A percentile compares a stretch with the other conserved stretches of the same genome.
phyloP scores from a whole-genome alignment of 768 basidiomycete genomes.

The Mycena rosella region DNA sequence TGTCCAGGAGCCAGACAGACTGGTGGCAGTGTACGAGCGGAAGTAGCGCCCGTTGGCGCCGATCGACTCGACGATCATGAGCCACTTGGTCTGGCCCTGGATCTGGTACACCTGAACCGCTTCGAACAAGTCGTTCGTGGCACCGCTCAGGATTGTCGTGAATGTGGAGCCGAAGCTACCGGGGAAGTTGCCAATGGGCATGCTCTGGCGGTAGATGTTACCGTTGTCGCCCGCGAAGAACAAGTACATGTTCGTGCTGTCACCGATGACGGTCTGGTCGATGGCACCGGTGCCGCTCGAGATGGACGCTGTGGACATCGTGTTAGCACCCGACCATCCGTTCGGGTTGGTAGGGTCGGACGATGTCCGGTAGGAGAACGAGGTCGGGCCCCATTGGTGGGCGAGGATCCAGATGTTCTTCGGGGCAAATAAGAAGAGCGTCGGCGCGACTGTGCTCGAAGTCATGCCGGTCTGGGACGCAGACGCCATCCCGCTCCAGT shows the following conservation, averaged over 20 bases:
- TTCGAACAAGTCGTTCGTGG: conserved; percentile 33
- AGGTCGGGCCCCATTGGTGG: conserved; percentile 20
- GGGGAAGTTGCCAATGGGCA: conserved; percentile 32
- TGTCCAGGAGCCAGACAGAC: conserved; percentile 31
- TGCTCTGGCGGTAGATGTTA: conserved; percentile 29
- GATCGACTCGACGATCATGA: conserved; percentile 35
- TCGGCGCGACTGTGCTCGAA: conserved; percentile 25
- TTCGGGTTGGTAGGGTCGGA: conserved; percentile 27
- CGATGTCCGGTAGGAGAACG: conserved; percentile 30
- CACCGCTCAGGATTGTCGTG: conserved; percentile 8
- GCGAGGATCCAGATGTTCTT: conserved; percentile 28
- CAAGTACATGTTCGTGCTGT: conserved; percentile 34
- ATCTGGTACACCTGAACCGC: conserved; percentile 33
- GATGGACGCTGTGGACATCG: conserved; percentile 16
- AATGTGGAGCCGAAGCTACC: conserved; percentile 19
- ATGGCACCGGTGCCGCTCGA: conserved; percentile 21
- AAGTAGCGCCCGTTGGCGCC: conserved; percentile 35
- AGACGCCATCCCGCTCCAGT: conserved; percentile 29
- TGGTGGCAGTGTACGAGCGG: conserved; percentile 35
- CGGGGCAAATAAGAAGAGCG: conserved; percentile 21
- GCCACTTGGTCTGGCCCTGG: conserved; percentile 25
- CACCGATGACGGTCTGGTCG: conserved; percentile 32
- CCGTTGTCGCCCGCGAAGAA: conserved; percentile 36
- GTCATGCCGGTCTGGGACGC: conserved; percentile 27
- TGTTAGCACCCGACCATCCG: conserved; percentile 19